phyloP scores from a whole-genome alignment of 371 early-diverging fungal genomes.

The Rhizopus stolonifer region DNA sequence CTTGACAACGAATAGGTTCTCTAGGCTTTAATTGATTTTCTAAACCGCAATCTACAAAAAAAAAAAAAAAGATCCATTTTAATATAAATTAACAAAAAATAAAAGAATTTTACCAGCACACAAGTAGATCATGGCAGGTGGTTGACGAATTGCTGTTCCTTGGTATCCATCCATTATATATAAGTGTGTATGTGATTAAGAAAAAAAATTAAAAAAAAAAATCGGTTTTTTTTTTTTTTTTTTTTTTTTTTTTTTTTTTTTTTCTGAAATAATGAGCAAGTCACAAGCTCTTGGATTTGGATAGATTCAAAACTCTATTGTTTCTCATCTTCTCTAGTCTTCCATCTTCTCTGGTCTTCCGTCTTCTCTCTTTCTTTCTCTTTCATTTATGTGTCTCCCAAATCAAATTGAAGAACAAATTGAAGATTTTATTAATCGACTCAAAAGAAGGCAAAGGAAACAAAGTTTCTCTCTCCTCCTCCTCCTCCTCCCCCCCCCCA shows the following conservation, averaged over 20 bases:
- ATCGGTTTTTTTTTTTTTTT: too few relatives aligned
- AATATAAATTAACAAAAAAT: slow-evolving; percentile 1
- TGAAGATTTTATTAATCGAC: slow-evolving; percentile 52
- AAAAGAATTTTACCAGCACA: slow-evolving; percentile 50
- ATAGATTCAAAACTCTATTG: too few relatives aligned
- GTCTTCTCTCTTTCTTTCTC: background rate
- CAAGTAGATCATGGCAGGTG: slow-evolving; percentile 60
- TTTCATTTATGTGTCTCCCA: slow-evolving; percentile 23
- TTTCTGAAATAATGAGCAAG: too few relatives aligned
- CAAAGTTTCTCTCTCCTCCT: background rate
- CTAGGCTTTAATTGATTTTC: slow-evolving; percentile 91
- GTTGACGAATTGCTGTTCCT: slow-evolving; percentile 51
- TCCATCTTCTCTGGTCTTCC: too few relatives aligned
- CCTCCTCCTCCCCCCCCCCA: background rate
- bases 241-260: too few relatives aligned
- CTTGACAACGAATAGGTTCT: slow-evolving; percentile 95
- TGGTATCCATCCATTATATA: slow-evolving; percentile 50
- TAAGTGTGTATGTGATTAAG: too few relatives aligned
- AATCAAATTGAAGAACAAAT: slow-evolving; percentile 43
- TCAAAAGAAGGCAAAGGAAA: slow-evolving; percentile 55
- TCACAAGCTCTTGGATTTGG: too few relatives aligned
- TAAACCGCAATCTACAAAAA: slow-evolving; percentile 73
- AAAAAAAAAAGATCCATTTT: background rate
- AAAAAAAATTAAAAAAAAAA: too few relatives aligned
- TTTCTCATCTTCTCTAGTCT: too few relatives aligned